These are phyloP conservation scores for Fraxinus latifolia DNA, from an alignment of 305 asterid species.

Conservation along the genomic window DNA sequence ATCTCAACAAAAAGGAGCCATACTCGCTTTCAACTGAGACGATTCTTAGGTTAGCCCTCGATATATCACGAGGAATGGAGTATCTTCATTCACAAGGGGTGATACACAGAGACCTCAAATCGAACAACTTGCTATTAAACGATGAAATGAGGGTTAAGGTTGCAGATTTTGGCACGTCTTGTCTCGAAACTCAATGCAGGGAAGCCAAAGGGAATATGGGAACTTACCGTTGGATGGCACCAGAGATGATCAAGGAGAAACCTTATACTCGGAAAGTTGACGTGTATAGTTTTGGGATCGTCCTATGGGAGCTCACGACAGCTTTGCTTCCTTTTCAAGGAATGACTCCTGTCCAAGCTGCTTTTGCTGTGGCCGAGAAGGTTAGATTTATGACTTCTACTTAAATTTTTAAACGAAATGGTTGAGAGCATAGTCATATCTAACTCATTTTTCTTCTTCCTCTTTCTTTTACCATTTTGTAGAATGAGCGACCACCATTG, in stretches of 20 bases:
- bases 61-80: conserved; percentile 87
- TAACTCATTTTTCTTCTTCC: neutral
- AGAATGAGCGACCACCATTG: conserved; percentile 89
- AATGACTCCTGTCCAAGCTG: conserved; percentile 92
- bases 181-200: conserved; percentile 72
- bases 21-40: conserved; percentile 81
- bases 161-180: conserved; percentile 89
- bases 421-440: neutral
- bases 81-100: conserved; percentile 90
- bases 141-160: conserved; percentile 94
- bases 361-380: conserved; percentile 95
- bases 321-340: conserved; percentile 93
- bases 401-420: neutral
- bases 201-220: conserved; percentile 90
- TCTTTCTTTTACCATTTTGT: conserved; percentile 3
- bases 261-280: conserved; percentile 80
- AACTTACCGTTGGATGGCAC: conserved; percentile 97
- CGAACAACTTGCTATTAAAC: conserved; percentile 79
- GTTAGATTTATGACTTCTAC: conserved; percentile 27
- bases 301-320: conserved; percentile 89
- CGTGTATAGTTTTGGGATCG: conserved; percentile 86
- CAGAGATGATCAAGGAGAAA: conserved; percentile 84
- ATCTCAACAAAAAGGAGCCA: conserved; percentile 90
- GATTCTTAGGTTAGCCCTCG: conserved; percentile 73
- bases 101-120: conserved; percentile 87